Base-by-base conservation (phyloP, 2,329 filamentous ascomycete genomes). In the Fusarium caatingaense region DNA sequence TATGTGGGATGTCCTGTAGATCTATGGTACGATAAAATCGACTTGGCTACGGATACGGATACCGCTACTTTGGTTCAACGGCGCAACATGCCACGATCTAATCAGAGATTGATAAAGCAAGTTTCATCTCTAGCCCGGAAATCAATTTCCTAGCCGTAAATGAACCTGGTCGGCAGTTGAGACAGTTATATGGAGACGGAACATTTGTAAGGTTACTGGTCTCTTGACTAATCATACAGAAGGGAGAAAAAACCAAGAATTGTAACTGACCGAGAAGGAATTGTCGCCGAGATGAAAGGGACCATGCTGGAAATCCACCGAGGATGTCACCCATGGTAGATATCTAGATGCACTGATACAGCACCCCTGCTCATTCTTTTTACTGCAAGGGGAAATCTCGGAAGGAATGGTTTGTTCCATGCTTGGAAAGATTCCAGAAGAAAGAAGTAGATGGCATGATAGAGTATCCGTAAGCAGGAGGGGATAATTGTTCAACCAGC, bases 251-350 rank as follows among this genome's bases (percentile, higher is more conserved):
- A 34, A 50, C 55, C 44, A 21, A 53, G 40, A 61, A 54, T 40
- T 28, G 13, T 32, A 25, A 49, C 23, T 44, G 61, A 44, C 56
- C 37, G 40, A 56, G 44, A 40, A 51, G 60, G 50, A 46, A 59
- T 30, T 50, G 40, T 46, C 46, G 30, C 63, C 63, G 63, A 66
- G 48, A 66, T 66, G 55, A 66, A 66, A 57, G 60, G 62, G 44
- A 49, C 56, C 16, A 55, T 55, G 11, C 27, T 57, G 44, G 53
- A 27, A 56, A 32, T 20, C 27, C 55, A 49, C 63, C 8, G 25
- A 20, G 40, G 37, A 10, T 46, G 32, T 20, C 34, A 57, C 59
- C 18, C 44, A 44, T 20, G 47, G 12, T 16, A n/a, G 64, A 51
- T 64, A 53, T 50, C 46, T 37, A 37, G 34, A 12, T 37, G n/a